phyloP scores from a whole-genome alignment of 2,329 filamentous ascomycete genomes.

The Fusarium pilosicola region DNA sequence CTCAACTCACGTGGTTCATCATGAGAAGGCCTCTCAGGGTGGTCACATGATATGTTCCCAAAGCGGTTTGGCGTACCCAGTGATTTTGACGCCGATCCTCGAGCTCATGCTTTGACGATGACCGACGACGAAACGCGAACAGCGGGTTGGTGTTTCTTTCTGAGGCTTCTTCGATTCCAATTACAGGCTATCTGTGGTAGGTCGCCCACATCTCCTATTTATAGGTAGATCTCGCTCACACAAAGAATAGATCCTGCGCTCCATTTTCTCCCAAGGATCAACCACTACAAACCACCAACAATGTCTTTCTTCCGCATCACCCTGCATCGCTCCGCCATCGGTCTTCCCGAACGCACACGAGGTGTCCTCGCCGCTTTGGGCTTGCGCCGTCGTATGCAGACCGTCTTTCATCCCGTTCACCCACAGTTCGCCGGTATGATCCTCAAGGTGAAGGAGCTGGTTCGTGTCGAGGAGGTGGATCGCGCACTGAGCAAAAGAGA shows the following conservation, averaged over 20 bases:
- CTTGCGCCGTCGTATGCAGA: slow-evolving; percentile 83
- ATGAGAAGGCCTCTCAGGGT: neutral
- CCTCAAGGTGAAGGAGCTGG: slow-evolving; percentile 92
- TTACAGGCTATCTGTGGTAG: slow-evolving; percentile 13
- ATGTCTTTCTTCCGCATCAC: slow-evolving; percentile 93
- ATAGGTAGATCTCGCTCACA: neutral
- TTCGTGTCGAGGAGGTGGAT: slow-evolving; percentile 82
- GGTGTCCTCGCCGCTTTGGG: slow-evolving; percentile 88
- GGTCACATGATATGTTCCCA: slow-evolving; percentile 11
- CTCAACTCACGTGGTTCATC: neutral
- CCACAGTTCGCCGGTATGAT: slow-evolving; percentile 88
- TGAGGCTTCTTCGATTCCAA: neutral
- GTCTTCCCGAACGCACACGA: slow-evolving; percentile 80
- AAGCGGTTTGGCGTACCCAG: slow-evolving; percentile 21
- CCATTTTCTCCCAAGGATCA: neutral
- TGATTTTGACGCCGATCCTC: slow-evolving; percentile 30
- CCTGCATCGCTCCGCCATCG: slow-evolving; percentile 88
- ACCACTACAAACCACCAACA: neutral
- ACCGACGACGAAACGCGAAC: slow-evolving; percentile 18
- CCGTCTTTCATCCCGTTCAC: slow-evolving; percentile 88
- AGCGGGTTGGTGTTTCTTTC: slow-evolving; percentile 23
- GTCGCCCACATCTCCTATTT: neutral
- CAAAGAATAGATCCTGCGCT: slow-evolving; percentile 21
- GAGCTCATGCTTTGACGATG: slow-evolving; percentile 30
- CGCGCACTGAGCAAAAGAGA: slow-evolving; percentile 70